Evolutionary conservation across 805 yeast genomes (phyloP).

Genomic region (Cephaloascus fragrans): DNA sequence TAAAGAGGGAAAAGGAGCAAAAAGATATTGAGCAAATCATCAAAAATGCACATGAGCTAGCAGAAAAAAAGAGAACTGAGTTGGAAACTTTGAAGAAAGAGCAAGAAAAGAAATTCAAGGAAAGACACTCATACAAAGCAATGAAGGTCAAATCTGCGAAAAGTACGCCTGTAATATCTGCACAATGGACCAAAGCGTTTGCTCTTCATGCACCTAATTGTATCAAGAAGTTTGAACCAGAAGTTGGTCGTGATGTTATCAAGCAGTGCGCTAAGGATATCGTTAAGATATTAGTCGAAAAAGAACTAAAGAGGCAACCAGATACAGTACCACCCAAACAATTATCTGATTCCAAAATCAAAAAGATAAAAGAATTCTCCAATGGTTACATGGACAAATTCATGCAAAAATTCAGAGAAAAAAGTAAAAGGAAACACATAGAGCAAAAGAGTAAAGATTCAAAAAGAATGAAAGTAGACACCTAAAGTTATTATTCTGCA

Average conservation of each 20-base stretch:
- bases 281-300: conserved; percentile 53
- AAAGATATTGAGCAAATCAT: conserved; percentile 10
- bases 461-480: background rate
- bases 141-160: background rate
- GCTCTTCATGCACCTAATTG: conserved; percentile 77
- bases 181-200: conserved; percentile 37
- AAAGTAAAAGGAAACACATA: conserved; percentile 16
- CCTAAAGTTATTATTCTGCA: too few species aligned
- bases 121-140: conserved; percentile 1
- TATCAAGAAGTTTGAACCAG: conserved; percentile 53
- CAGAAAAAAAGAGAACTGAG: conserved; percentile 9
- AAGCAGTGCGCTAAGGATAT: conserved; percentile 78
- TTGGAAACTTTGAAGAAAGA: conserved; percentile 10
- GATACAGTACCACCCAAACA: conserved; percentile 39
- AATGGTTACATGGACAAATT: conserved; percentile 60
- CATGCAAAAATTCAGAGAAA: conserved; percentile 34
- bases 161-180: background rate
- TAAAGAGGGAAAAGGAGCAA: conserved; percentile 15
- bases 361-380: conserved; percentile 60
- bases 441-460: background rate
- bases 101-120: conserved; percentile 10
- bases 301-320: conserved; percentile 48
- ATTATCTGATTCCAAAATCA: conserved; percentile 52
- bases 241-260: conserved; percentile 61
- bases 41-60: conserved; percentile 7